These are phyloP conservation scores for Verticillium dahliae DNA, from an alignment of 2,329 filamentous ascomycete species.

Conservation along the genomic window DNA sequence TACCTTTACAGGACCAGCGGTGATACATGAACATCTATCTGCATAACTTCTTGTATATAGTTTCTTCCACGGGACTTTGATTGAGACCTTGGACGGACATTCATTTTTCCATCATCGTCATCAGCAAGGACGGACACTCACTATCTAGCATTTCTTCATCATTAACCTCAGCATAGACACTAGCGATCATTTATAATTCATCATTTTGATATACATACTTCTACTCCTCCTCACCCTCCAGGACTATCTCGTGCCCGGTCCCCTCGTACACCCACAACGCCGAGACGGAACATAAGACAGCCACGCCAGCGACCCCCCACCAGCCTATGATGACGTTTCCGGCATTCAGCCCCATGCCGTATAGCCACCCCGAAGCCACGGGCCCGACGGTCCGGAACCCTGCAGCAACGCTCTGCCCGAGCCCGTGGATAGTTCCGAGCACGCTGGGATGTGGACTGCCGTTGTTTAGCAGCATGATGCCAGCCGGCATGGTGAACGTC, in stretches of 20 bases:
- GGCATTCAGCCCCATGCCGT: conserved; percentile 35
- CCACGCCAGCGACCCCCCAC: conserved; percentile 42
- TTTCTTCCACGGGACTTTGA: neutral
- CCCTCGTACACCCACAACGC: conserved; percentile 60
- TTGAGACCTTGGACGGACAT: neutral
- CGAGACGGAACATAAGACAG: conserved; percentile 49
- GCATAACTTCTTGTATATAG: neutral
- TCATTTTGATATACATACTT: conserved; percentile 12
- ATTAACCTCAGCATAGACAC: neutral
- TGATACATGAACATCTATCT: neutral
- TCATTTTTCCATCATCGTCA: neutral
- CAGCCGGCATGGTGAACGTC: conserved; percentile 59
- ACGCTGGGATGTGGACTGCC: conserved; percentile 52
- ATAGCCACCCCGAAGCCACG: conserved; percentile 41
- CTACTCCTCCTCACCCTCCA: conserved; percentile 35
- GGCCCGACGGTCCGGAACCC: conserved; percentile 44
- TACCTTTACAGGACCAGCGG: neutral
- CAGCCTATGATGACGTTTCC: conserved; percentile 40
- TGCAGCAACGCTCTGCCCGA: conserved; percentile 43
- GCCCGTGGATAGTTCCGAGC: conserved; percentile 49
- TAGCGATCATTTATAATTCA: neutral
- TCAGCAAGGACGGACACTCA: neutral
- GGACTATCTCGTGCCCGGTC: conserved; percentile 51
- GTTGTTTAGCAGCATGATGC: conserved; percentile 55
- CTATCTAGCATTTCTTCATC: neutral